A percentile compares a stretch with the other conserved stretches of the same genome.
Conservation (phyloP, 2,329 filamentous ascomycete species). For the Alternaria metachromatica region DNA sequence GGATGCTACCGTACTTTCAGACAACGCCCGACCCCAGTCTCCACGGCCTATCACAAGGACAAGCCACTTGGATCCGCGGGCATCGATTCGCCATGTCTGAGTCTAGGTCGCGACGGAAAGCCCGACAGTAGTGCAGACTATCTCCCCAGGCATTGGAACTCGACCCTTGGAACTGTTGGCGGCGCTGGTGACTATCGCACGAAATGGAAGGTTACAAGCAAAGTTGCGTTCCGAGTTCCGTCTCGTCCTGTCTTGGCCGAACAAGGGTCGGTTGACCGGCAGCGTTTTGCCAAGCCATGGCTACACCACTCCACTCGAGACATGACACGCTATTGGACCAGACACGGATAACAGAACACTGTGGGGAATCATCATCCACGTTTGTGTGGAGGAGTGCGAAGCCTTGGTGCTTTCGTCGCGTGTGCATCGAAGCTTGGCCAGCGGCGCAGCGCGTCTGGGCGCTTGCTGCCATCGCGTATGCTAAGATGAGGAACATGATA, state of each 20-base stretch:
- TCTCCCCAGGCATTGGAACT: background rate
- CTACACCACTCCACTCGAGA: slow-evolving; percentile 2
- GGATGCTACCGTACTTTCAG: background rate
- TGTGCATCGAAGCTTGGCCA: slow-evolving; percentile 15
- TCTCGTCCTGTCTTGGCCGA: slow-evolving; percentile 20
- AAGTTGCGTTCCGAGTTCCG: slow-evolving; percentile 28
- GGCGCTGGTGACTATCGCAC: slow-evolving; percentile 21
- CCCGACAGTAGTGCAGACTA: background rate
- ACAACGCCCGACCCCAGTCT: background rate
- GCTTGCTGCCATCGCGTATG: slow-evolving; percentile 8
- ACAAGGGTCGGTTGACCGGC: slow-evolving; percentile 18
- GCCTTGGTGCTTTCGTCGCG: slow-evolving; percentile 20
- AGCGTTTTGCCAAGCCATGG: slow-evolving; percentile 1
- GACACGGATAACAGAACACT: background rate
- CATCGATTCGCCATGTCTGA: slow-evolving; percentile 1
- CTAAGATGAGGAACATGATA: background rate
- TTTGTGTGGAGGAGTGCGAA: slow-evolving; percentile 18
- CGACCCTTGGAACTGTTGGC: slow-evolving; percentile 28
- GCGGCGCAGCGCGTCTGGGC: slow-evolving; percentile 15
- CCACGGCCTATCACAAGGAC: background rate
- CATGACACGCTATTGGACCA: slow-evolving; percentile 2
- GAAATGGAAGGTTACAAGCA: slow-evolving; percentile 28
- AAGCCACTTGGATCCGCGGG: background rate
- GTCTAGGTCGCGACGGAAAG: background rate
- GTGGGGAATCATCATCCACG: background rate